phyloP scores from a whole-genome alignment of 1,284 basidiomycete species.

The Volvariella volvacea region DNA sequence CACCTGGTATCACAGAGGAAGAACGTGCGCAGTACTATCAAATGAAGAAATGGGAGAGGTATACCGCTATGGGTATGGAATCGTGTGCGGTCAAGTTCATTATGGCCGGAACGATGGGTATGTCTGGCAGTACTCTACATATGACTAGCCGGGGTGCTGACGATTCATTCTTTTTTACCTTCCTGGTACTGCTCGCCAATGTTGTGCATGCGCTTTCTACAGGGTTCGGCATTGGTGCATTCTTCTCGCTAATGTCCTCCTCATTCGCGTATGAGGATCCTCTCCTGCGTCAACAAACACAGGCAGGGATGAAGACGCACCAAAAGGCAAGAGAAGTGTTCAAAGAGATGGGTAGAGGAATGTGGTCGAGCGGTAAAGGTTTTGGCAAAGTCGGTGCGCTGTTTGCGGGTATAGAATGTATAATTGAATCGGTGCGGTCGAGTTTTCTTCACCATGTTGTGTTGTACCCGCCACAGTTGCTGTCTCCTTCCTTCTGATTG shows the following conservation, averaged over 20 bases:
- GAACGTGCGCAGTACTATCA: slow-evolving; percentile 67
- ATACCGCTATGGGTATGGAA: slow-evolving; percentile 69
- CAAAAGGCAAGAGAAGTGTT: slow-evolving; percentile 86
- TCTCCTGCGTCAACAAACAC: slow-evolving; percentile 62
- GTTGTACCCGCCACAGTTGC: too few species aligned
- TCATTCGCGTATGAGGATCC: slow-evolving; percentile 97
- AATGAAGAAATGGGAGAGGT: slow-evolving; percentile 70
- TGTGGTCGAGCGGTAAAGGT: slow-evolving; percentile 88
- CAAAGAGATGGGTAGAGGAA: slow-evolving; percentile 90
- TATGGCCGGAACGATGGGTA: slow-evolving; percentile 76
- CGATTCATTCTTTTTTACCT: neutral
- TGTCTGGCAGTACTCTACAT: slow-evolving; percentile 19
- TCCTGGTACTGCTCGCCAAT: slow-evolving; percentile 7
- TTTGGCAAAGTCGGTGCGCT: slow-evolving; percentile 94
- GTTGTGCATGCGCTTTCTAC: too few species aligned
- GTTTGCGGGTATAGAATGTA: slow-evolving; percentile 92
- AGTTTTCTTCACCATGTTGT: too few species aligned
- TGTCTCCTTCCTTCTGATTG: slow-evolving; percentile 3
- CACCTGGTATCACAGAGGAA: slow-evolving; percentile 76
- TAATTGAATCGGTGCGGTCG: slow-evolving; percentile 92
- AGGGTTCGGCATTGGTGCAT: slow-evolving; percentile 91
- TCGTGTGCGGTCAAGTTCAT: slow-evolving; percentile 80
- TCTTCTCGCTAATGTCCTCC: slow-evolving; percentile 94
- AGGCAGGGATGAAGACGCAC: slow-evolving; percentile 50
- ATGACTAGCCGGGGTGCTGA: neutral